A percentile compares a stretch with the other conserved stretches of the same genome.
phyloP scores from a whole-genome alignment of 306 rosid species.

The Cucurbita maxima region DNA sequence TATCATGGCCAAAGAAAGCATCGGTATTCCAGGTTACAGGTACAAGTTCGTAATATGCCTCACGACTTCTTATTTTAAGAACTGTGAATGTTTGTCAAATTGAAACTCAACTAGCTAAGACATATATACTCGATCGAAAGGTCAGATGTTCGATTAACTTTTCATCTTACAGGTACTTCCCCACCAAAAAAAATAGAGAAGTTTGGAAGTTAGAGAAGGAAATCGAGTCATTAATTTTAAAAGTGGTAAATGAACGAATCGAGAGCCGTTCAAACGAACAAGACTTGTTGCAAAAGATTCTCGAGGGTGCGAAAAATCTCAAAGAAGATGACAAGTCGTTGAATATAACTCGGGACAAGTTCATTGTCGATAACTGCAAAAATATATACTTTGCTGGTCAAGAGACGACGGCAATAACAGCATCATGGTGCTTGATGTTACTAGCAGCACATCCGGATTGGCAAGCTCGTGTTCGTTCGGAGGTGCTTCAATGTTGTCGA shows the following conservation, averaged over 20 bases:
- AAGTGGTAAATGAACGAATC: conserved; percentile 25
- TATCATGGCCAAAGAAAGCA: conserved; percentile 18
- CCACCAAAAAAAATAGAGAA: conserved; percentile 34
- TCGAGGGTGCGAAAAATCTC: conserved; percentile 33
- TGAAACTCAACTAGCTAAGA: neutral
- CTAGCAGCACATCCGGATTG: conserved; percentile 70
- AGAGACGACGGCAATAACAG: conserved; percentile 66
- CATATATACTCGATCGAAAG: neutral
- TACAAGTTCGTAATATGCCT: neutral
- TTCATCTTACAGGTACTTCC: conserved; percentile 27
- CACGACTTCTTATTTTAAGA: neutral
- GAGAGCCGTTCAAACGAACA: conserved; percentile 10
- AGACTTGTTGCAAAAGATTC: conserved; percentile 54
- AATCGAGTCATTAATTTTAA: conserved; percentile 25
- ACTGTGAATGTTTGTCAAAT: neutral
- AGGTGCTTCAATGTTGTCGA: conserved; percentile 47
- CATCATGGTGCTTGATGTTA: conserved; percentile 80
- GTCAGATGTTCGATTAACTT: neutral
- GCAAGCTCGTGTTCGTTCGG: conserved; percentile 52
- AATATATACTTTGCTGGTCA: conserved; percentile 91
- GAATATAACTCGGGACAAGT: conserved; percentile 16
- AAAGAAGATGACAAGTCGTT: conserved; percentile 3
- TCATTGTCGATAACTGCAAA: conserved; percentile 87
- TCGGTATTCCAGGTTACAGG: conserved; percentile 53
- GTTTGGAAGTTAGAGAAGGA: conserved; percentile 52